Percentiles rank a stretch among this genome's conserved stretches.
Evolutionary conservation across 2,329 filamentous ascomycete species (phyloP).

Genomic region (Exophiala sideris): DNA sequence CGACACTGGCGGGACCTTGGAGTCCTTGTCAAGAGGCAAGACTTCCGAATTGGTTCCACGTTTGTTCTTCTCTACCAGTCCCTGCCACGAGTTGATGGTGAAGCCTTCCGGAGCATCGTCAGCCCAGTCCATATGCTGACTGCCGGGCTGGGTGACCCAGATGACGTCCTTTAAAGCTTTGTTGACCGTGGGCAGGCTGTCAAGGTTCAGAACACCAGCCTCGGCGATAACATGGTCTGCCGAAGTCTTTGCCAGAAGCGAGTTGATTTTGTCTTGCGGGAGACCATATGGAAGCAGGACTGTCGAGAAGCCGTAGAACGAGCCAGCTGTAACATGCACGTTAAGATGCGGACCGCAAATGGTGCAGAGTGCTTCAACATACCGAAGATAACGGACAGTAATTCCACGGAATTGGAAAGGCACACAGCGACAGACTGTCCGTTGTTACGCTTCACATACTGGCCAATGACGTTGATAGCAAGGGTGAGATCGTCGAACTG

Average conservation of each 20-base stretch:
- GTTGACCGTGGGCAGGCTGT: constrained; percentile 66
- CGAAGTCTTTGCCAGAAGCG: constrained; percentile 67
- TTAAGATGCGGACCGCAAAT: background rate
- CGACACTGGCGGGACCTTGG: constrained; percentile 44
- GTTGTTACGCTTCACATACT: constrained; percentile 64
- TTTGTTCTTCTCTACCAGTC: constrained; percentile 72
- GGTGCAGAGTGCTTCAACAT: constrained; percentile 23
- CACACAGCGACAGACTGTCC: constrained; percentile 81
- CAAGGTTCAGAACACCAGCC: constrained; percentile 81
- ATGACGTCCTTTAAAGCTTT: constrained; percentile 72
- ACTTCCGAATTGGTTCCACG: constrained; percentile 58
- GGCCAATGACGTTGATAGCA: constrained; percentile 84
- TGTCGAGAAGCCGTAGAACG: constrained; percentile 84
- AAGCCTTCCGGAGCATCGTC: constrained; percentile 78
- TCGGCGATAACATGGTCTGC: constrained; percentile 80
- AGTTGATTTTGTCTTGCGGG: constrained; percentile 63
- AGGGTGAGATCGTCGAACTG: constrained; percentile 68
- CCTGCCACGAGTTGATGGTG: constrained; percentile 88
- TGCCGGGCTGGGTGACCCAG: constrained; percentile 91
- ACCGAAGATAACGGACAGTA: constrained; percentile 75
- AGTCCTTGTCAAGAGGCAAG: constrained; percentile 58
- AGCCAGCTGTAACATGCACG: constrained; percentile 58
- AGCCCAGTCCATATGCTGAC: constrained; percentile 84
- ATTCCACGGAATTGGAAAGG: constrained; percentile 88
- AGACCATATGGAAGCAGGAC: constrained; percentile 82